Base-by-base conservation (phyloP, 2,329 filamentous ascomycete genomes). In the Hypoxylon sp. region DNA sequence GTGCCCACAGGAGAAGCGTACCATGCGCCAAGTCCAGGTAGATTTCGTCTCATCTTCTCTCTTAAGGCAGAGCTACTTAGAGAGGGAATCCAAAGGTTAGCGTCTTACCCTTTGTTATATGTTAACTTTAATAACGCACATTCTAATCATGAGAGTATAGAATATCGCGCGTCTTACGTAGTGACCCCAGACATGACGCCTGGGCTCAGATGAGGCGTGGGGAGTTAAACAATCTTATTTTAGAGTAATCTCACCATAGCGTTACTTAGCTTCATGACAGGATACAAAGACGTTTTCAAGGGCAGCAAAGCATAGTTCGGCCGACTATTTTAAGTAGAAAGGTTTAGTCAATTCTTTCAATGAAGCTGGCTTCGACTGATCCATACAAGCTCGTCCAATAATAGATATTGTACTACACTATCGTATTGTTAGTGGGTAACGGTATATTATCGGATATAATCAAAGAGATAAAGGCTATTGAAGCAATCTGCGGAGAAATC, bases 41-140 rank as follows among this genome's bases (percentile, higher is more conserved):
- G 52, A 44, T 71, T 71, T 33, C 65, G 71, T 5, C 38, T 72
- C 5, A 46, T 72, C 12, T 71, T 69, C 51, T 70, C 61, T 9
- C 44, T 72, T 22, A 52, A 69, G 14, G 66, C 71, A 24, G 48
- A 63, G 1, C 46, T 32, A 42, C 28, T 72, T 2, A 61, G 52
- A 36, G 68, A 72, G 30, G 71, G 68, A 1, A 58, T 72, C 14
- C 64, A 20, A 61, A 72, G 70, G 70, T 70, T 2, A 51, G 65
- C 51, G 2, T 22, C 32, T 4, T 4, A 11, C 14, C 28, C n/a
- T 33, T 14, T 18, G 36, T 18, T 9, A 3, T 26, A 4, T n/a
- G 4, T 32, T 4, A 52, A 2, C 11, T 14, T 2, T 5, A 9
- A 4, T 26, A 11, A 28, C 4, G 2, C 5, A 7, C 3, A 53